Percentiles rank a stretch among this genome's conserved stretches.
Conservation (phyloP, 257 asterid species). For the Ligustrum vulgare region DNA sequence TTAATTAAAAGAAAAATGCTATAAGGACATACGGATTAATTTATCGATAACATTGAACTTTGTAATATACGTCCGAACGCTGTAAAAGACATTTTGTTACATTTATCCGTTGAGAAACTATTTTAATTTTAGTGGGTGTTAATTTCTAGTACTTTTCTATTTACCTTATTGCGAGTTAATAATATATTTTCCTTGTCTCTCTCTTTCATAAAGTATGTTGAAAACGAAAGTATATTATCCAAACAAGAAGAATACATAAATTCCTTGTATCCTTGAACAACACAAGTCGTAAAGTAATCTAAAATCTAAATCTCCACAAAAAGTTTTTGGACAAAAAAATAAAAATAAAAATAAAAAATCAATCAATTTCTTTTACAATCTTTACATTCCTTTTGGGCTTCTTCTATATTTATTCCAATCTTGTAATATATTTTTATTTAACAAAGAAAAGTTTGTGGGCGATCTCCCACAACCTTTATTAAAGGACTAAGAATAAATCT, state of each 20-base stretch:
- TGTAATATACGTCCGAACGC: too few species aligned
- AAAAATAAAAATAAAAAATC: neutral
- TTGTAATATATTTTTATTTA: neutral
- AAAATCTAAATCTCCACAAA: neutral
- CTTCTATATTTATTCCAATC: slow-evolving; percentile 8
- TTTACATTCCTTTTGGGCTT: neutral
- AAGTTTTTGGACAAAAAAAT: neutral
- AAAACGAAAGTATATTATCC: neutral
- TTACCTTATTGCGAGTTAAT: too few species aligned
- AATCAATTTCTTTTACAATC: neutral
- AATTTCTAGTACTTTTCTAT: too few species aligned
- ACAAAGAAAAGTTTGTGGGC: neutral
- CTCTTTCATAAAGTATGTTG: neutral
- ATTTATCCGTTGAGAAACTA: too few species aligned
- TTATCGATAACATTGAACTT: too few species aligned
- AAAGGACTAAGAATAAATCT: neutral
- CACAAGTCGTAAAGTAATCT: neutral
- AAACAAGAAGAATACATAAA: neutral
- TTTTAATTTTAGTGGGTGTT: too few species aligned
- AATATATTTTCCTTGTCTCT: neutral
- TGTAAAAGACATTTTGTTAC: too few species aligned
- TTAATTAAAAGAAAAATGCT: too few species aligned
- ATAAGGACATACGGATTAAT: too few species aligned
- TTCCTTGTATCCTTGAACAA: neutral
- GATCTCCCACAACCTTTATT: neutral